Evolutionary conservation across 2,329 filamentous ascomycete species (phyloP).

Genomic region (Botrytis sinoallii): DNA sequence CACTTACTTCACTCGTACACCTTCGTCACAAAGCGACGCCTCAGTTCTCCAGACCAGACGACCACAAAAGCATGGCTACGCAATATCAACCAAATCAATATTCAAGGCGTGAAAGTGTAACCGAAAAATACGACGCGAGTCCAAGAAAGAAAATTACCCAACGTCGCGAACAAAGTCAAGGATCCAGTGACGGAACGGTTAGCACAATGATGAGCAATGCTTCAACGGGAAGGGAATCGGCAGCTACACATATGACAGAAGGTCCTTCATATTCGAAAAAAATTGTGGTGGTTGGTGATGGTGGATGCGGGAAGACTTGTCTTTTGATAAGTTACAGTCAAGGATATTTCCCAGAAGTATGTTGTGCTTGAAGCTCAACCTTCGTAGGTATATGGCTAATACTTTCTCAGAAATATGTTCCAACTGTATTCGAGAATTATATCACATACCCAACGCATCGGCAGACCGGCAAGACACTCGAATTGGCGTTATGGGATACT

Average conservation of each 20-base stretch:
- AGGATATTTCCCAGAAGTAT: slow-evolving; percentile 97
- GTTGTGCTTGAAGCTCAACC: slow-evolving; percentile 31
- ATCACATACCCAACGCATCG: slow-evolving; percentile 94
- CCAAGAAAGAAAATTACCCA: slow-evolving; percentile 33
- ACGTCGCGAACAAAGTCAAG: slow-evolving; percentile 36
- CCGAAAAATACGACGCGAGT: slow-evolving; percentile 34
- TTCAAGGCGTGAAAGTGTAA: slow-evolving; percentile 33
- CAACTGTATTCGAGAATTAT: slow-evolving; percentile 99
- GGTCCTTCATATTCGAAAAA: slow-evolving; percentile 96
- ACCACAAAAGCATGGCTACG: slow-evolving; percentile 30
- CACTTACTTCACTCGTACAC: background rate
- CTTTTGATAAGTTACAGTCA: slow-evolving; percentile 98
- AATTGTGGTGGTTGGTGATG: slow-evolving; percentile 97
- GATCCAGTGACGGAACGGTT: slow-evolving; percentile 85
- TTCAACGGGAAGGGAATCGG: slow-evolving; percentile 69
- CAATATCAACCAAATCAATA: slow-evolving; percentile 36
- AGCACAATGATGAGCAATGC: slow-evolving; percentile 79
- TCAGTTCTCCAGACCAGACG: background rate
- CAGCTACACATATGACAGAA: slow-evolving; percentile 82
- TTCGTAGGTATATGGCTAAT: background rate
- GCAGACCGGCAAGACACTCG: slow-evolving; percentile 86
- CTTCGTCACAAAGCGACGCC: background rate
- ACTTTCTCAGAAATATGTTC: slow-evolving; percentile 85
- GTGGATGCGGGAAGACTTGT: slow-evolving; percentile 98
- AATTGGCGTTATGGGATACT: slow-evolving; percentile 97